A percentile compares a stretch with the other conserved stretches of the same genome.
These are phyloP conservation scores for Dacryopinax spathularia DNA, from an alignment of 768 basidiomycete species.

Conservation along the genomic window DNA sequence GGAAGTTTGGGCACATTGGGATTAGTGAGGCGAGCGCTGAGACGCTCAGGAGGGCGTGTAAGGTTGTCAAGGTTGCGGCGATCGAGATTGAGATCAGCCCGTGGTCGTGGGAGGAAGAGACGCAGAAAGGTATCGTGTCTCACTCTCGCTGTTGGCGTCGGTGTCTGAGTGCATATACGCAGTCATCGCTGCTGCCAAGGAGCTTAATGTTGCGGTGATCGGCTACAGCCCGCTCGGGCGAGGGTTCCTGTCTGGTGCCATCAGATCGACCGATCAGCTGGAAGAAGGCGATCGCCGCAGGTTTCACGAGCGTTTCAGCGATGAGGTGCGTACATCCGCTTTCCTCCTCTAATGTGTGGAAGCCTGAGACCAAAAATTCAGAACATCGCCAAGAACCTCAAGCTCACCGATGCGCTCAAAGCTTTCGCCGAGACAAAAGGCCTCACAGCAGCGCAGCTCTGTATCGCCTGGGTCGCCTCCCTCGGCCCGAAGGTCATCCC, in stretches of 20 bases:
- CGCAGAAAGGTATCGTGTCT: constrained; percentile 6
- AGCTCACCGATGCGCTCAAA: constrained; percentile 23
- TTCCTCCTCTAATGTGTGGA: not conserved
- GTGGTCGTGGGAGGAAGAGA: constrained; percentile 24
- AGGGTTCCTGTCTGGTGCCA: constrained; percentile 24
- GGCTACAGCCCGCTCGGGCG: constrained; percentile 28
- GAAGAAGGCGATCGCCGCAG: constrained; percentile 31
- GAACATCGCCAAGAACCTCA: constrained; percentile 25
- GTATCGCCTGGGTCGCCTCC: constrained; percentile 27
- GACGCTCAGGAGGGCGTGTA: constrained; percentile 24
- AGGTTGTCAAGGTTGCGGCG: constrained; percentile 23
- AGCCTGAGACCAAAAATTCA: not conserved
- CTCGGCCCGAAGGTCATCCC: constrained; percentile 19
- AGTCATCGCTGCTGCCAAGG: constrained; percentile 25
- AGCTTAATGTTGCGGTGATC: constrained; percentile 24
- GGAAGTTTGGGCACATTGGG: constrained; percentile 45
- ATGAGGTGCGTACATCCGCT: constrained; percentile 26
- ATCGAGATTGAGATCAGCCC: constrained; percentile 29
- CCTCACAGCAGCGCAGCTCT: constrained; percentile 26
- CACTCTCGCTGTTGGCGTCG: constrained; percentile 11
- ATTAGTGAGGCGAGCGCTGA: constrained; percentile 40
- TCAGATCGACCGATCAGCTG: constrained; percentile 22
- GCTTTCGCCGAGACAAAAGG: constrained; percentile 25
- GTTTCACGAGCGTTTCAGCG: constrained; percentile 32
- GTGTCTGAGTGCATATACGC: no score